Base-by-base conservation (phyloP, 805 yeast genomes). In the Lipomyces lipofer region DNA sequence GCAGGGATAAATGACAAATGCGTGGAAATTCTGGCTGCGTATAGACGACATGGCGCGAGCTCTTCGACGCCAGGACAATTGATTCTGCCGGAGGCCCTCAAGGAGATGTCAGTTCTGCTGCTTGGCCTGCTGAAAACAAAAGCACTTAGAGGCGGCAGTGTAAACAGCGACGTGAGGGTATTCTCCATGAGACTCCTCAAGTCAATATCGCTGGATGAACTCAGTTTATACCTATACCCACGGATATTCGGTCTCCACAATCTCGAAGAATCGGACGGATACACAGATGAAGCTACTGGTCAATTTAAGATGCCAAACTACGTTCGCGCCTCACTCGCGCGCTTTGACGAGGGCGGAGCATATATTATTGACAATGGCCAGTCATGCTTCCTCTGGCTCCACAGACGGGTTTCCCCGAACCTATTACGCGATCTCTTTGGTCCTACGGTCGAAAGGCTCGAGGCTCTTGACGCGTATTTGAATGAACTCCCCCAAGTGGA, bases 371-470 rank as follows among this genome's bases (percentile, higher is more conserved):
- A 86, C 73, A 81, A 88, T 64, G 92, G 95, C 17, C 74, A 73
- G 21, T 74, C 83, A 2, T 49, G 57, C 22, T 75, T 75, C 48
- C 72, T 91, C 33, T 85, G 87, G 82, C 73, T 91, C 39, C 88
- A 86, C 68, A 80, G 80, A 17, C 78, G 81, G 40, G 86, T 87
- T 0, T 83, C 85, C 61, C 81, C 85, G 8, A 69, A 81, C 54
- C 73, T 94, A 22, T 64, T 91, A 32, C 75, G 79, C 59, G 97
- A 91, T 68, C 70, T 94, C 52, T 83, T 92, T 64, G 96, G 92
- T 0, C 75, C 80, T 24, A 76, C 78, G 5, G 63, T 75, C 17
- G 51, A 51, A 3, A 51, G 40, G 1, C 64, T 80, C 13, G 71
- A 73, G 2, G 71, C 78, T 15, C 68, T 86, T 8, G 77, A 78